These are phyloP conservation scores for Heteromeles arbutifolia DNA, from an alignment of 306 rosid genomes.

Conservation along the genomic window DNA sequence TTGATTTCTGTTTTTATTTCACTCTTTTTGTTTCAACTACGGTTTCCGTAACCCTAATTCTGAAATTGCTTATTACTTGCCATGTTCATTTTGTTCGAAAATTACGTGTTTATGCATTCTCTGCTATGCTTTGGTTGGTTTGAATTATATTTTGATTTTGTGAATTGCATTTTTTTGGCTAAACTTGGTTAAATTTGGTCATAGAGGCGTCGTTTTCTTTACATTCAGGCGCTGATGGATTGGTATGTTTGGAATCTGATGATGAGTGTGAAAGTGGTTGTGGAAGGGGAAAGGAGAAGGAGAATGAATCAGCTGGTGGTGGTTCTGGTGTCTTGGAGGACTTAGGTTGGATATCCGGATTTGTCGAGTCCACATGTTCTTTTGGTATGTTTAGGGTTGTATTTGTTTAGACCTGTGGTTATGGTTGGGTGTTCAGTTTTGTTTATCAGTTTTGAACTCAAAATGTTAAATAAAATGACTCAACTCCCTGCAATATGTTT, in stretches of 20 bases:
- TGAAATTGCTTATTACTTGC: not conserved
- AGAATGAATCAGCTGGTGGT: constrained; percentile 17
- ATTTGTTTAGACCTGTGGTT: constrained; percentile 6
- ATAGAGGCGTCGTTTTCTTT: constrained; percentile 2
- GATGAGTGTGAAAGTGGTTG: constrained; percentile 48
- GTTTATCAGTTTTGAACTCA: constrained; percentile 1
- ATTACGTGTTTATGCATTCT: not conserved
- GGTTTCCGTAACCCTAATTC: not conserved
- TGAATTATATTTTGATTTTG: not conserved
- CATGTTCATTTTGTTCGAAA: not conserved
- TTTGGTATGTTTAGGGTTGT: constrained; percentile 33
- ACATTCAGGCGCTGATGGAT: constrained; percentile 47
- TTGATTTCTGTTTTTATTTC: not conserved
- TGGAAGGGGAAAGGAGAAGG: constrained; percentile 23
- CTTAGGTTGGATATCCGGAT: constrained; percentile 31
- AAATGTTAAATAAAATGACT: not conserved
- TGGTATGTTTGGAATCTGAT: constrained; percentile 88
- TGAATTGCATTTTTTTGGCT: not conserved
- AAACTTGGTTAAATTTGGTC: not conserved
- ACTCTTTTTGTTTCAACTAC: not conserved
- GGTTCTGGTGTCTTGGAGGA: constrained; percentile 19
- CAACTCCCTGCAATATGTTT: not conserved
- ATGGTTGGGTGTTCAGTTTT: not conserved
- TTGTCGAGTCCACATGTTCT: constrained; percentile 25
- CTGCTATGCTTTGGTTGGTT: not conserved